Percentiles rank a stretch among this genome's conserved stretches.
Evolutionary conservation across 345 rosid species (phyloP).

Genomic region (Sonneratia alba): DNA sequence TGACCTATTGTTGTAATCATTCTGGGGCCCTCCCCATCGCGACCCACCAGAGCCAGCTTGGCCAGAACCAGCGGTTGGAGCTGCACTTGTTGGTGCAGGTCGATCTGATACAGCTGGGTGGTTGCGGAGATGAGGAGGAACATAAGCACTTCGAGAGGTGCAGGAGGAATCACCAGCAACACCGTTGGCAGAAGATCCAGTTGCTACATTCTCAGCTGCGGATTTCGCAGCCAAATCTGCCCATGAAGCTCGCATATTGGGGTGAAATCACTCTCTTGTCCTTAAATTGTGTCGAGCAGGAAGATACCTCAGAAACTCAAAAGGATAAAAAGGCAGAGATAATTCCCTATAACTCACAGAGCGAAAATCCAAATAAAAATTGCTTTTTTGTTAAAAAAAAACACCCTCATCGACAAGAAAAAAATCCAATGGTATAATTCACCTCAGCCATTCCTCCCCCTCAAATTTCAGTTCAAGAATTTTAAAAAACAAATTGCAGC

Average conservation of each 20-base stretch:
- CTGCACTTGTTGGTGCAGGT: constrained; percentile 36
- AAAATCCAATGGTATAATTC: background rate
- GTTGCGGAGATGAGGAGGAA: constrained; percentile 88
- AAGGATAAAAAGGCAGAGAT: background rate
- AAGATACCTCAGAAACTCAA: background rate
- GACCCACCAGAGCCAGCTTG: constrained; percentile 37
- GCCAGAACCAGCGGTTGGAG: constrained; percentile 34
- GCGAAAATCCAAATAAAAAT: background rate
- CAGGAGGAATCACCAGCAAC: constrained; percentile 24
- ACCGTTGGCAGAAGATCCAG: constrained; percentile 39
- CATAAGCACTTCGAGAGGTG: constrained; percentile 43
- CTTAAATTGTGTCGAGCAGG: background rate
- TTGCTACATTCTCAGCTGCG: constrained; percentile 54
- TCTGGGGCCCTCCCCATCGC: constrained; percentile 49
- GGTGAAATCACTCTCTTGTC: constrained; percentile 22
- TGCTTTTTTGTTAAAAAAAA: background rate
- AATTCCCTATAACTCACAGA: background rate
- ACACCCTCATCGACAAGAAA: background rate
- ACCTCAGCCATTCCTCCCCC: background rate
- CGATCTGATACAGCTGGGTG: constrained; percentile 39
- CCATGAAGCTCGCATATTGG: constrained; percentile 75
- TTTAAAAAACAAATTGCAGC: background rate
- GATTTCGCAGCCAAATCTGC: constrained; percentile 91
- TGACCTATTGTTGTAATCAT: constrained; percentile 24
- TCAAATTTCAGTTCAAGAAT: background rate